phyloP scores from a whole-genome alignment of 805 yeast genomes.

The Grigorovia yakushimaensis region DNA sequence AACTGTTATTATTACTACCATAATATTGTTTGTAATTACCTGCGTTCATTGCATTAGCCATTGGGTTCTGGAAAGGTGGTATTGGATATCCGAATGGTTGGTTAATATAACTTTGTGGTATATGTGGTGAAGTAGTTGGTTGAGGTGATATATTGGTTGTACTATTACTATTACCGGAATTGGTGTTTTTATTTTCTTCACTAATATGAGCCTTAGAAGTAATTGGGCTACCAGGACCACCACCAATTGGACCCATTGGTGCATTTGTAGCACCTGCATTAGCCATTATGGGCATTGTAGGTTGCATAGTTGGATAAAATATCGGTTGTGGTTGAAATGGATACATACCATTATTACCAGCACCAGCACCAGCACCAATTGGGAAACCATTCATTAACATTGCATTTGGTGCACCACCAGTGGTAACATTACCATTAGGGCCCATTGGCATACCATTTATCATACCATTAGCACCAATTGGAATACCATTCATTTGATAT shows the following conservation, averaged over 20 bases:
- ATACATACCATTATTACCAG: slow-evolving; percentile 12
- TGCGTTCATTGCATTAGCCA: slow-evolving; percentile 7
- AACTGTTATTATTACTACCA: slow-evolving; percentile 9
- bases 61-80: slow-evolving; percentile 21
- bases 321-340: slow-evolving; percentile 29
- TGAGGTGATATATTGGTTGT: slow-evolving; percentile 11
- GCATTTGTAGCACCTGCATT: slow-evolving; percentile 6
- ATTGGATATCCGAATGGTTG: slow-evolving; percentile 23
- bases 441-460: slow-evolving; percentile 23
- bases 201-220: background rate
- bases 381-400: slow-evolving; percentile 21
- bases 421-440: slow-evolving; percentile 3
- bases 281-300: slow-evolving; percentile 24
- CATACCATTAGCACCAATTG: slow-evolving; percentile 19
- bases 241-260: background rate
- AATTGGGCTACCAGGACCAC: background rate
- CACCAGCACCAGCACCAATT: slow-evolving; percentile 7
- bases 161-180: background rate
- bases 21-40: slow-evolving; percentile 17
- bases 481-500: background rate
- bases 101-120: slow-evolving; percentile 19
- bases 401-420: slow-evolving; percentile 10
- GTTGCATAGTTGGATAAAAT: slow-evolving; percentile 27
- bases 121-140: slow-evolving; percentile 20
- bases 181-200: background rate